These are phyloP conservation scores for Gymnopus androsaceus DNA, from an alignment of 1,284 basidiomycete species.

Conservation along the genomic window DNA sequence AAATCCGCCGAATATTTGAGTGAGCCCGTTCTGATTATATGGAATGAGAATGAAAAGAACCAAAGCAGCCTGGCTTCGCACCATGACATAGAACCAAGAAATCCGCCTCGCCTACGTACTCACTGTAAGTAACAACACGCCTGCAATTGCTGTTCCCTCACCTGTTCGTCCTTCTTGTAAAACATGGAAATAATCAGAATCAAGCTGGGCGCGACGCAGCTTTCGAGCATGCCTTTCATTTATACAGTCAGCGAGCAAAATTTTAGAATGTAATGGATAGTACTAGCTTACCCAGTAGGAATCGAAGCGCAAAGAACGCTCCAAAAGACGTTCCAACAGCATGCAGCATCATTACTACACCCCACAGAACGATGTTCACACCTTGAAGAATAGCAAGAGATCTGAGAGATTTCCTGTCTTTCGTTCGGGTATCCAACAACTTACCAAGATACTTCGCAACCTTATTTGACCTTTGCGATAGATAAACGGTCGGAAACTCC, in stretches of 20 bases:
- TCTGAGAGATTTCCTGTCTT: not conserved
- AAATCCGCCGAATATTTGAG: constrained; percentile 66
- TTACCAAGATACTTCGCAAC: constrained; percentile 67
- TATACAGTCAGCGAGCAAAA: not conserved
- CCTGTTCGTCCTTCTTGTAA: constrained; percentile 72
- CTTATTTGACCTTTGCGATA: constrained; percentile 61
- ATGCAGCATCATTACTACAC: constrained; percentile 61
- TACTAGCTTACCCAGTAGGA: constrained; percentile 54
- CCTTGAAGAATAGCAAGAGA: constrained; percentile 35
- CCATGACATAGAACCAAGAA: constrained; percentile 72
- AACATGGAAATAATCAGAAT: constrained; percentile 70
- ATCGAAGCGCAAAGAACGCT: constrained; percentile 62
- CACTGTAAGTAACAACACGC: no score
- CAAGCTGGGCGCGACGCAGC: constrained; percentile 62
- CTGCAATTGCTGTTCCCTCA: no score
- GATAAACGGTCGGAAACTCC: constrained; percentile 69
- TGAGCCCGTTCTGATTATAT: constrained; percentile 55
- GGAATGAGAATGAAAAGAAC: no score
- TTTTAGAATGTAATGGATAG: not conserved
- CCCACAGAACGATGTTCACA: constrained; percentile 64
- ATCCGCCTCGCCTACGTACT: constrained; percentile 62
- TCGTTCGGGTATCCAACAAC: no score
- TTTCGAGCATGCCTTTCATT: constrained; percentile 71
- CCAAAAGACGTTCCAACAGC: constrained; percentile 57
- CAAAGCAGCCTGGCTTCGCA: no score